Base-by-base conservation (phyloP, 2,329 filamentous ascomycete species). In the Botrytis byssoidea region DNA sequence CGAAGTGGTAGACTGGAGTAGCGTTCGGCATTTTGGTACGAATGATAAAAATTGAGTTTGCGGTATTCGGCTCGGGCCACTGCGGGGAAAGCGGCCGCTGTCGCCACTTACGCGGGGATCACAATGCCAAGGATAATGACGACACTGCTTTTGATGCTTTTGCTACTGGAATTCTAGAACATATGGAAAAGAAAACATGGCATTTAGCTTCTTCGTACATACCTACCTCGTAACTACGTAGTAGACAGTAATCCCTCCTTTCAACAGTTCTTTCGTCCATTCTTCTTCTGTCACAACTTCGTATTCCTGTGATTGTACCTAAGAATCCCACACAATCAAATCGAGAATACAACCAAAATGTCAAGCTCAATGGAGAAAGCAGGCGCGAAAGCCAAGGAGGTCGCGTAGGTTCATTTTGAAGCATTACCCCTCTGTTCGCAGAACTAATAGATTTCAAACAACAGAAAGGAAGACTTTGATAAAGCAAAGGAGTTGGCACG, bases 401-500 rank as follows among this genome's bases (percentile, higher is more conserved):
- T 82, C 59, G 80, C 80, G 80, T 82, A 59, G 76, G 80, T 80
- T 61, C 25, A 35, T 67, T 57, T 8, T 8, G 29, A 16, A 5
- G 32, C 61, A 44, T 64, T 48, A 22, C 4, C 32, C 29, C 48
- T 35, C 16, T 42, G 29, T 57, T 25, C 35, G 10, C 40, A 42
- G 40, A n/a, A 29, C 65, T 68, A 57, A 68, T 57, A 18, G 9
- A 14, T 57, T 73, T 79, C 25, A 68, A 73, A 70, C 75, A n/a
- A 59, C 76, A 90, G 88, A 61, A 85, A 89, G 76, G 90, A 95
- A 77, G 95, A 98, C 80, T 90, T 91, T 73, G 86, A 88, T 75
- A 89, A 90, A 76, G 88, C 92, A 72, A 89, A 85, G 77, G 83
- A 83, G 25, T 85, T 94, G 55, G 86, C 93, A 60, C 83, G 86